A percentile compares a stretch with the other conserved stretches of the same genome.
phyloP scores from a whole-genome alignment of 179 eudicot genomes.

The Amaranthus tricolor region DNA sequence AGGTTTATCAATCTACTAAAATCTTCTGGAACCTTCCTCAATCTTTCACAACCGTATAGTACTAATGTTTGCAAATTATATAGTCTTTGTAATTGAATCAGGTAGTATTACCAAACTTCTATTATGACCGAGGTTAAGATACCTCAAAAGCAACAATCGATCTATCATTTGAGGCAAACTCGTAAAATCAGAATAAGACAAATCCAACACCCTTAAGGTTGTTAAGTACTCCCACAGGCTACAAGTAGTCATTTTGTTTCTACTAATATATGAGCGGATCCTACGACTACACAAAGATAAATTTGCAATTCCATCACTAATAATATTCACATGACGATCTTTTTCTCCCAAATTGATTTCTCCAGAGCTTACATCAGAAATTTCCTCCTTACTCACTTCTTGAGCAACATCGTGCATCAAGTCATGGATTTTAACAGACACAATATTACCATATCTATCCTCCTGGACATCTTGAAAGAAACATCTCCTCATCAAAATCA shows the following conservation, averaged over 20 bases:
- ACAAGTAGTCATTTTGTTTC: background rate
- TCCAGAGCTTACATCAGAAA: background rate
- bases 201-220: constrained; percentile 1
- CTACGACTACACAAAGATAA: too few relatives aligned
- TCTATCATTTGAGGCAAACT: too few relatives aligned
- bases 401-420: constrained; percentile 17
- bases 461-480: constrained; percentile 8
- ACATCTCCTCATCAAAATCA: background rate
- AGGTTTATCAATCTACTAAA: too few relatives aligned
- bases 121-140: constrained; percentile 10
- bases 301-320: background rate
- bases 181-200: background rate
- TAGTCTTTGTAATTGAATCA: background rate
- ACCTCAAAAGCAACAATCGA: constrained; percentile 16
- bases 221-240: background rate
- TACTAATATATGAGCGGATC: background rate
- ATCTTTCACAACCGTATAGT: background rate
- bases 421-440: constrained; percentile 13
- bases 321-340: background rate
- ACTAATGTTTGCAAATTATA: constrained; percentile 8
- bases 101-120: background rate
- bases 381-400: background rate
- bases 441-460: background rate
- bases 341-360: background rate
- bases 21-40: too few relatives aligned